Percentiles rank a stretch among this genome's conserved stretches.
Evolutionary conservation across 1,139 yeast genomes (phyloP).

Genomic region (Yamadazyma triangularis): DNA sequence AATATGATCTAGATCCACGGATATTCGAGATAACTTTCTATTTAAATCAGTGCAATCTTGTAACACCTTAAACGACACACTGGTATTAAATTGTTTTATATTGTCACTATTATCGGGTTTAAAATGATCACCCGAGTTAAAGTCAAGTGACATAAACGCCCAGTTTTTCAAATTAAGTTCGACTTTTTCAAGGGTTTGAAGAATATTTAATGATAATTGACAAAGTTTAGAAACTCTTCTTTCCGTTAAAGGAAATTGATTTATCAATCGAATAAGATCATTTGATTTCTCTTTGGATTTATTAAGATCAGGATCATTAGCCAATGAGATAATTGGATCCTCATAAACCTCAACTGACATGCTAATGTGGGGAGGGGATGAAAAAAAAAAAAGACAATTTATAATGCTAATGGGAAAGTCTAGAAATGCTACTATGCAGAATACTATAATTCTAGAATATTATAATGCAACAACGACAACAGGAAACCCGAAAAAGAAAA

Average conservation of each 20-base stretch:
- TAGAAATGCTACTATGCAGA: too few species aligned
- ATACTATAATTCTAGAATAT: too few species aligned
- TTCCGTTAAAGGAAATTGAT: constrained; percentile 41
- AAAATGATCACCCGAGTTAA: constrained; percentile 42
- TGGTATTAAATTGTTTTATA: constrained; percentile 41
- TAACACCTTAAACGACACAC: constrained; percentile 46
- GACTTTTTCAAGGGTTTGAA: constrained; percentile 48
- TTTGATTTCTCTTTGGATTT: constrained; percentile 40
- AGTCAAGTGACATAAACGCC: constrained; percentile 55
- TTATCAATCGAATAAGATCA: constrained; percentile 37
- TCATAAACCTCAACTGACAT: constrained; percentile 25
- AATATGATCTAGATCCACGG: constrained; percentile 42
- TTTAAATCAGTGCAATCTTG: constrained; percentile 46
- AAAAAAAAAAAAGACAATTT: too few species aligned
- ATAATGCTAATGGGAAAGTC: too few species aligned
- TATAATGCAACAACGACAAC: too few species aligned
- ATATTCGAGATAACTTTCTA: constrained; percentile 33
- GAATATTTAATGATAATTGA: constrained; percentile 41
- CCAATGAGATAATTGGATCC: constrained; percentile 46
- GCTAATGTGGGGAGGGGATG: too few species aligned
- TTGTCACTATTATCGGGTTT: constrained; percentile 20
- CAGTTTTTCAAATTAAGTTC: constrained; percentile 47
- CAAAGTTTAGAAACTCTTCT: constrained; percentile 48
- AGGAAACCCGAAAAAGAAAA: too few species aligned
- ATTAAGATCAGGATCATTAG: constrained; percentile 48